Base-by-base conservation (phyloP, 2,329 filamentous ascomycete species). In the Cladosporium sphaerospermum region DNA sequence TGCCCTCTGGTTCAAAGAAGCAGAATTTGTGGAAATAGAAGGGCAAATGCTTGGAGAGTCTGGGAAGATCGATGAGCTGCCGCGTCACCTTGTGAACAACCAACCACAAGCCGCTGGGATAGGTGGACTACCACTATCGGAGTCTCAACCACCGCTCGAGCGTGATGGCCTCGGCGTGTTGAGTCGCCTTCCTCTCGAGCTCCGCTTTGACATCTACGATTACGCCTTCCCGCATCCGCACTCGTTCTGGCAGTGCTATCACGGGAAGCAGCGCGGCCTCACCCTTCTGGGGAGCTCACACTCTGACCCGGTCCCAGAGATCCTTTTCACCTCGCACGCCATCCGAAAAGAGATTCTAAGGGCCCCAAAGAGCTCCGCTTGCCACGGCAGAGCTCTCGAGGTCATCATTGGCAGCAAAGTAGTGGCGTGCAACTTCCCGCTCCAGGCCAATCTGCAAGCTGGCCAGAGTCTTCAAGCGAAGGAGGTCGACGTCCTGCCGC, bases 171-270 rank as follows among this genome's bases (percentile, higher is more conserved):
- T 31, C 8, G 45, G 34, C 7, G 5, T 9, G 4, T 32, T 47
- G 11, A 32, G 10, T 10, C 37, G 16, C 16, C 19, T 40, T 1
- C 45, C 18, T 2, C n/a, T 7, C 9, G 45, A 47, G 18, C 33
- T 47, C 34, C 45, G 45, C 16, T 11, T 8, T 11, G 18, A 39
- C 13, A n/a, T 40, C 7, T 47, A 47, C 45, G 14, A 47, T 3
- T 18, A 11, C 6, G 45, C 34, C 7, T 39, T 40, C 45, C 32
- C 32, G 11, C 16, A 18, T 5, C 23, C 23, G 23, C 33, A 36
- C n/a, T n/a, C 32, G 6, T 47, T 47, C 32, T 47, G 33, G 45
- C 45, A 47, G 14, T 37, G 45, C 45, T 47, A 47, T 28, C 33
- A 34, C 16, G 19, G 32, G 9, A 47, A 37, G 8, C 10, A 7